Evolutionary conservation across 805 yeast species (phyloP).

Genomic region (Metschnikowia picachoensis): DNA sequence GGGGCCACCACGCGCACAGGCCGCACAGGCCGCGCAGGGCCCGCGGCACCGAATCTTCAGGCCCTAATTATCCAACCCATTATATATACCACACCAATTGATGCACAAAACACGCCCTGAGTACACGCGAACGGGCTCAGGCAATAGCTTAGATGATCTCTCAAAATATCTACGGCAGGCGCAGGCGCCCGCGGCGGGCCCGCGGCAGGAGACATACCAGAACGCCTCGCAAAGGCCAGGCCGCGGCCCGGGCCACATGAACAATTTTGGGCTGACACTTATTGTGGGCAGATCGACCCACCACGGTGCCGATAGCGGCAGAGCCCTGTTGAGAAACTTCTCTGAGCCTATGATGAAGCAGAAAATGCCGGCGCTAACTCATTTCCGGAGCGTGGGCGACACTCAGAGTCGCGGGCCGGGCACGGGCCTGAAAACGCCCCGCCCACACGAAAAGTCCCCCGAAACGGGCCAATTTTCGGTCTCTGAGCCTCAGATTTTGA

Average conservation of each 20-base stretch:
- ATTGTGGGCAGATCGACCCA: conserved; percentile 12
- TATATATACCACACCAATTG: no score
- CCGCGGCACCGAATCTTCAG: no score
- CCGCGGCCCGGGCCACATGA: conserved; percentile 15
- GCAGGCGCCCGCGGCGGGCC: not conserved
- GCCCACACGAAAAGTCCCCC: not conserved
- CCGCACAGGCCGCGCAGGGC: no score
- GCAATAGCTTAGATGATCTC: conserved; percentile 3
- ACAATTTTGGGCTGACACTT: conserved; percentile 16
- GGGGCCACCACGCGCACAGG: no score
- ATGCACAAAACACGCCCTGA: no score
- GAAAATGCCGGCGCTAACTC: not conserved
- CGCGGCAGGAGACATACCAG: conserved; percentile 3
- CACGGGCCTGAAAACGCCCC: not conserved
- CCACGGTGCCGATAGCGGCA: not conserved
- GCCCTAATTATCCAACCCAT: no score
- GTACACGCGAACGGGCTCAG: no score
- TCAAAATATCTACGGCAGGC: conserved; percentile 16
- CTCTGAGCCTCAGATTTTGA: conserved; percentile 29
- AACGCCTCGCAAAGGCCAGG: conserved; percentile 7
- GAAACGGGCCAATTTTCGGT: not conserved
- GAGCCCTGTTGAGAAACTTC: not conserved
- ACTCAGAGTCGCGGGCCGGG: not conserved
- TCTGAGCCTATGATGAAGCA: conserved; percentile 3
- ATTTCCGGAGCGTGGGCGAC: conserved; percentile 6